Conservation (phyloP, 2,329 filamentous ascomycete species). For the Trichoderma polysporum region DNA sequence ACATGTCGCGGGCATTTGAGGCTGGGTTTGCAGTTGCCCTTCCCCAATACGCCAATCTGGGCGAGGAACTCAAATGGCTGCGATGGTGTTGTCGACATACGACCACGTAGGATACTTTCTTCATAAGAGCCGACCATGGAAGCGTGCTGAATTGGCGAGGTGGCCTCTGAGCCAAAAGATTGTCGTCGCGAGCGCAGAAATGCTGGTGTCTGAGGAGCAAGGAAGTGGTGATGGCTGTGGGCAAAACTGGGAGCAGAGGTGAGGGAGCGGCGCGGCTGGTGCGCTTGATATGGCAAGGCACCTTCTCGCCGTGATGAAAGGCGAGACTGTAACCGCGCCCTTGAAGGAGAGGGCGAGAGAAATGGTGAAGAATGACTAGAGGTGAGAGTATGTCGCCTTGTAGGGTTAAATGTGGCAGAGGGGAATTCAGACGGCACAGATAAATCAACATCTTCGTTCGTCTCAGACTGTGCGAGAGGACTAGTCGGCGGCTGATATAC, state of each 20-base stretch:
- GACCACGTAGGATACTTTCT: conserved; percentile 88
- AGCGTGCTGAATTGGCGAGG: conserved; percentile 78
- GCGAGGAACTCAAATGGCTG: conserved; percentile 90
- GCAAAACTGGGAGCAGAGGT: conserved; percentile 53
- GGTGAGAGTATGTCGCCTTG: conserved; percentile 70
- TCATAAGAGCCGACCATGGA: conserved; percentile 98
- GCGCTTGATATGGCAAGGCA: conserved; percentile 68
- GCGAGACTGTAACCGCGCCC: conserved; percentile 29
- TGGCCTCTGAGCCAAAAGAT: conserved; percentile 67
- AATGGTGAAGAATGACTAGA: conserved; percentile 54
- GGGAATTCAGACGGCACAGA: conserved; percentile 51
- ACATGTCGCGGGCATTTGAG: conserved; percentile 87
- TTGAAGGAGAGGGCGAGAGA: conserved; percentile 39
- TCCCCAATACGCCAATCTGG: conserved; percentile 89
- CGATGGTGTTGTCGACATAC: conserved; percentile 96
- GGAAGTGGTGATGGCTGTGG: conserved; percentile 42
- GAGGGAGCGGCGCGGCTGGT: conserved; percentile 74
- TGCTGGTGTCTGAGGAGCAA: conserved; percentile 47
- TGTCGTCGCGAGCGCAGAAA: conserved; percentile 59
- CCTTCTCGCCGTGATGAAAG: conserved; percentile 54
- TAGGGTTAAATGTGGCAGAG: conserved; percentile 37
- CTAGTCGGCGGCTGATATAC: conserved; percentile 86
- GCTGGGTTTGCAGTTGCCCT: conserved; percentile 82
- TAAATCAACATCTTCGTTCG: conserved; percentile 70
- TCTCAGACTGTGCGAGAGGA: conserved; percentile 84